Evolutionary conservation across 2,329 filamentous ascomycete species (phyloP).

Genomic region (Fusarium mangiferae): DNA sequence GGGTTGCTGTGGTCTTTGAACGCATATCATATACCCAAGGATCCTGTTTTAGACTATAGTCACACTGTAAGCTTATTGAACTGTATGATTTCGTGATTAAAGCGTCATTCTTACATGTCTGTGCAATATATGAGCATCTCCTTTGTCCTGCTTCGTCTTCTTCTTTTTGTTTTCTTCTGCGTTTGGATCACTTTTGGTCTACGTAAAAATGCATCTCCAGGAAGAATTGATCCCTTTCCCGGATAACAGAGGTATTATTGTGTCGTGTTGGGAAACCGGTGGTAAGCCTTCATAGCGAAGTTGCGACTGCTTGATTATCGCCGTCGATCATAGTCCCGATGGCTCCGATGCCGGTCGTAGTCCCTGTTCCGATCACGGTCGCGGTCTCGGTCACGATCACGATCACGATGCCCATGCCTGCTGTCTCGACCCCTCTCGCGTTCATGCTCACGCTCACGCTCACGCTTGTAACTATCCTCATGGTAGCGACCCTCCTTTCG

Average conservation of each 20-base stretch:
- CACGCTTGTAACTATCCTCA: constrained; percentile 59
- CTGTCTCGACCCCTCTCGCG: constrained; percentile 52
- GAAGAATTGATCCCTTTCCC: background rate
- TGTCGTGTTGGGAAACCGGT: background rate
- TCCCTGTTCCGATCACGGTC: constrained; percentile 36
- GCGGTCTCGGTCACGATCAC: constrained; percentile 36
- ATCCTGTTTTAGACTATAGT: constrained; percentile 18
- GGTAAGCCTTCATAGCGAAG: background rate
- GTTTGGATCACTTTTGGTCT: constrained; percentile 2
- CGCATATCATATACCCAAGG: constrained; percentile 19
- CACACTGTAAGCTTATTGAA: constrained; percentile 29
- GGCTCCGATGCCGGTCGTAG: constrained; percentile 36
- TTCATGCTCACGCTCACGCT: constrained; percentile 54
- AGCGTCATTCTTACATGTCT: constrained; percentile 14
- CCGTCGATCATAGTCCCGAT: constrained; percentile 38
- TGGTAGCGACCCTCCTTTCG: constrained; percentile 55
- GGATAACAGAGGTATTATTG: background rate
- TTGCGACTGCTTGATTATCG: constrained; percentile 24
- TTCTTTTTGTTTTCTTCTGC: background rate
- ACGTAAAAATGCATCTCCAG: constrained; percentile 4
- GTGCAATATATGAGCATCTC: background rate
- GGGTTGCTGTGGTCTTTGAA: constrained; percentile 12
- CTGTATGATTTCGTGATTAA: background rate
- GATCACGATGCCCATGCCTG: constrained; percentile 49
- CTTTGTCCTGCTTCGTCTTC: background rate